Percentiles rank a stretch among this genome's conserved stretches.
phyloP scores from a whole-genome alignment of 2,329 filamentous ascomycete species.

The Didymella pinodella region DNA sequence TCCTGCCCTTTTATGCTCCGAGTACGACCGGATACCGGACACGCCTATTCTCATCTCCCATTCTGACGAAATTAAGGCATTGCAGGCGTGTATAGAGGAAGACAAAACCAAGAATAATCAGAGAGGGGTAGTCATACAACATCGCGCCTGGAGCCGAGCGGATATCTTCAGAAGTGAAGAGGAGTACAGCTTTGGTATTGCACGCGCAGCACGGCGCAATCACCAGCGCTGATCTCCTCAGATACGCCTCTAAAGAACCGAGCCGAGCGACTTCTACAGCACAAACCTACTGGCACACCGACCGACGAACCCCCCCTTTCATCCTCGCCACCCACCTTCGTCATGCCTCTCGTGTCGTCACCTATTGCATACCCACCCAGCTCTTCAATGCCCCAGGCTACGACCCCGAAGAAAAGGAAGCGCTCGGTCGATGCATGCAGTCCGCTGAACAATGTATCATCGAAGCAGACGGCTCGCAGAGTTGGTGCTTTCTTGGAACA shows the following conservation, averaged over 20 bases:
- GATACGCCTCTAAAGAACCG: slow-evolving; percentile 45
- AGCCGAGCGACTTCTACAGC: slow-evolving; percentile 19
- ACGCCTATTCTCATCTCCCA: slow-evolving; percentile 37
- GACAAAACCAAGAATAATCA: slow-evolving; percentile 53
- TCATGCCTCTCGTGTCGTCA: slow-evolving; percentile 69
- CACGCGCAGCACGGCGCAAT: slow-evolving; percentile 5
- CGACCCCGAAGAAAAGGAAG: slow-evolving; percentile 52
- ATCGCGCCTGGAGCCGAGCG: slow-evolving; percentile 57
- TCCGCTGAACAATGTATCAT: slow-evolving; percentile 44
- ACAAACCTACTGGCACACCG: slow-evolving; percentile 24
- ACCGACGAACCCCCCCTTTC: slow-evolving; percentile 27
- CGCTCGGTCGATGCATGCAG: slow-evolving; percentile 38
- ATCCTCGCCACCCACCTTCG: slow-evolving; percentile 60
- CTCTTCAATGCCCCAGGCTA: slow-evolving; percentile 51
- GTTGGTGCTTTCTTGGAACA: slow-evolving; percentile 52
- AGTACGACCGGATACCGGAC: slow-evolving; percentile 42
- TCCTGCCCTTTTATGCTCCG: slow-evolving; percentile 59
- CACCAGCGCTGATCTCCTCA: slow-evolving; percentile 34
- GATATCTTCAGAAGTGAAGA: slow-evolving; percentile 61
- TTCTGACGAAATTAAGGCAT: slow-evolving; percentile 59
- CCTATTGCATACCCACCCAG: slow-evolving; percentile 64
- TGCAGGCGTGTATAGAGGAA: slow-evolving; percentile 54
- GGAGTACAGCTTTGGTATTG: slow-evolving; percentile 49
- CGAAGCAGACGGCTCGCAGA: slow-evolving; percentile 47
- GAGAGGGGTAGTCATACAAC: slow-evolving; percentile 59